Evolutionary conservation across 768 basidiomycete genomes (phyloP).

Genomic region (Rhizopogon vesiculosus): DNA sequence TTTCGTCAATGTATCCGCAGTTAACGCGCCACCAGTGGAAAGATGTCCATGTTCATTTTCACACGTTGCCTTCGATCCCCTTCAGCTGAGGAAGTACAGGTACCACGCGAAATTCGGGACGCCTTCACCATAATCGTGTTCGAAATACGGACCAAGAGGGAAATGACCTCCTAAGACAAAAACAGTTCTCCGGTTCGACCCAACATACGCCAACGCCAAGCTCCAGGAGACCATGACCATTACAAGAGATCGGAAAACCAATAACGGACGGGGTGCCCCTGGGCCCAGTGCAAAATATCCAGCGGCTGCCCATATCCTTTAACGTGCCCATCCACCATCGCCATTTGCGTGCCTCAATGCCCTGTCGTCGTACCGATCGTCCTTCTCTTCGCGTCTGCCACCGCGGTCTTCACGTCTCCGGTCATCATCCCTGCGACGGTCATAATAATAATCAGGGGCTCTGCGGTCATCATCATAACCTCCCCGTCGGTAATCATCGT

Average conservation of each 20-base stretch:
- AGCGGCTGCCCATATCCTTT: conserved; percentile 35
- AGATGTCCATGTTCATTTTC: neutral
- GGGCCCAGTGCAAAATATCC: conserved; percentile 29
- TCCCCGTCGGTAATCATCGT: conserved; percentile 86
- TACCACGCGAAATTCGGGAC: conserved; percentile 20
- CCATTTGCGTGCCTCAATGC: conserved; percentile 69
- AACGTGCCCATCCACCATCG: conserved; percentile 75
- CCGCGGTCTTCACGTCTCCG: conserved; percentile 59
- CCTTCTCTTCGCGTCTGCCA: conserved; percentile 79
- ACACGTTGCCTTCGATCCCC: neutral
- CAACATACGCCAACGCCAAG: conserved; percentile 33
- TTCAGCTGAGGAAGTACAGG: neutral
- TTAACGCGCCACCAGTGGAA: neutral
- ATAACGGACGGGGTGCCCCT: conserved; percentile 25
- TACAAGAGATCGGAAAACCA: conserved; percentile 43
- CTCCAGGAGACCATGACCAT: conserved; percentile 42
- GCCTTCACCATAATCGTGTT: conserved; percentile 26
- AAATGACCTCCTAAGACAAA: conserved; percentile 31
- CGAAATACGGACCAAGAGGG: conserved; percentile 30
- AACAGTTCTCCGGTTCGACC: conserved; percentile 32
- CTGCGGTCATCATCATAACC: conserved; percentile 76
- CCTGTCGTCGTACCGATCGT: conserved; percentile 77
- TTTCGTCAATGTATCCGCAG: neutral
- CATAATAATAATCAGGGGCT: conserved; percentile 83
- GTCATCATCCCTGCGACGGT: conserved; percentile 80